Base-by-base conservation (phyloP, 441 rosid genomes). In the Croton setiger region DNA sequence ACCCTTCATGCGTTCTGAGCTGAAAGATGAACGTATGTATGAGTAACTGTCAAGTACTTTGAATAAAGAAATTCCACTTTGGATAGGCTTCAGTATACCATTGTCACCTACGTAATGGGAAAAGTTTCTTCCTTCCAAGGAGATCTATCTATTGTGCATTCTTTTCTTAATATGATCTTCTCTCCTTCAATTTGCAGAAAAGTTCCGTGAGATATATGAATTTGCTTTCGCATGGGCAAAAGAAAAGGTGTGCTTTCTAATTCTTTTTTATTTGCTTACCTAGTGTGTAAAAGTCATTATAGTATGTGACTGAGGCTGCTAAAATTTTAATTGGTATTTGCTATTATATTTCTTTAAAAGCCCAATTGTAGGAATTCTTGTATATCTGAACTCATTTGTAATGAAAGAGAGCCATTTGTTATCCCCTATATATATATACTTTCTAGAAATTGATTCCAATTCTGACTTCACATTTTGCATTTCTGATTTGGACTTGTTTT, bases 141-240 rank as follows among this genome's bases (percentile, higher is more conserved):
- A 45, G 27, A 37, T 55, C 21, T 17, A 4, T 36, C 51, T 36
- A 15, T 49, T 56, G 5, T 63, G n/a, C 36, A 69, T 3, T 2
- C 15, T 63, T 31, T 68, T 72, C 17, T 53, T 77, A 41, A 72
- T 63, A 62, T 71, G 49, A 64, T 65, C 49, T 72, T 77, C 35
- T 52, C 43, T 65, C 65, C 41, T 74, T 73, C 69, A 62, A 52
- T 78, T 15, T 78, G 6, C 99, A 95, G 99, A 90, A 78, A 95
- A 92, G 79, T 95, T 95, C 62, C 87, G 90, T 33, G 98, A 95
- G 63, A 92, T 95, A 60, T 88, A 95, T 76, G 92, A 90, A 80
- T 95, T 90, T 75, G 94, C 99, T 66, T 95, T 92, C 82, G 96
- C 88, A 60, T 95, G 99, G 99, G 98, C 99, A 62, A 95, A 88